phyloP scores from a whole-genome alignment of 768 basidiomycete genomes.

The Piloderma croceum region DNA sequence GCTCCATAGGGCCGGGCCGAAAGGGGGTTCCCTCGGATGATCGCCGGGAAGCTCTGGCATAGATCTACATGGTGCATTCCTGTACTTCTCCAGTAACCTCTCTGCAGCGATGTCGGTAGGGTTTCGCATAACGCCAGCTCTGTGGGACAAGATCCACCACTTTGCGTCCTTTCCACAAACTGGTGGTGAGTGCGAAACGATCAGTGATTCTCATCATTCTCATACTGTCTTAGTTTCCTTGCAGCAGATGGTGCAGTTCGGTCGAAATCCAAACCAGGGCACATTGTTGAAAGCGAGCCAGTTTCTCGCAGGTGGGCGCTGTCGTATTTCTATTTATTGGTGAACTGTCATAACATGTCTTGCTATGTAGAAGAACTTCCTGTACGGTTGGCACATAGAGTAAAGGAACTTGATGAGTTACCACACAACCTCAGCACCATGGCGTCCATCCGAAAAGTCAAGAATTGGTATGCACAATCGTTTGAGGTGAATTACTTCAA shows the following conservation, averaged over 20 bases:
- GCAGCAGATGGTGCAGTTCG: constrained; percentile 97
- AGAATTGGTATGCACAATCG: constrained; percentile 98
- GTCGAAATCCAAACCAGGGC: constrained; percentile 92
- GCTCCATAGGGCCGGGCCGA: too few relatives aligned
- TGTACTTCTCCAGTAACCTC: too few relatives aligned
- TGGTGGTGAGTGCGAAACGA: constrained; percentile 63
- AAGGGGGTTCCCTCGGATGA: too few relatives aligned
- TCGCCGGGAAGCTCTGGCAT: too few relatives aligned
- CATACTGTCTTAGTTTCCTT: constrained; percentile 63
- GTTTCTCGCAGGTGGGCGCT: constrained; percentile 64
- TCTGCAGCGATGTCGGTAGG: constrained; percentile 14
- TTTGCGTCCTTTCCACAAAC: constrained; percentile 92
- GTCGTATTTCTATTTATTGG: neutral
- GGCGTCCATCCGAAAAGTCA: constrained; percentile 90
- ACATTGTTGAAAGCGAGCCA: constrained; percentile 90
- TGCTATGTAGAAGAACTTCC: constrained; percentile 76
- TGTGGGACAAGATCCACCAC: constrained; percentile 90
- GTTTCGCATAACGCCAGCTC: constrained; percentile 71
- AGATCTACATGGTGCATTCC: too few relatives aligned
- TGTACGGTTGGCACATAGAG: constrained; percentile 90
- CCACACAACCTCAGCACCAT: constrained; percentile 88
- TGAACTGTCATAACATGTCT: constrained; percentile 1
- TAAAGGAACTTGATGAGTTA: constrained; percentile 90
- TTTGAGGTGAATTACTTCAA: constrained; percentile 69
- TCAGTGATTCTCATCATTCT: neutral